These are phyloP conservation scores for Cystobasidiaceae sp. DNA, from an alignment of 1,284 basidiomycete species.

Conservation along the genomic window DNA sequence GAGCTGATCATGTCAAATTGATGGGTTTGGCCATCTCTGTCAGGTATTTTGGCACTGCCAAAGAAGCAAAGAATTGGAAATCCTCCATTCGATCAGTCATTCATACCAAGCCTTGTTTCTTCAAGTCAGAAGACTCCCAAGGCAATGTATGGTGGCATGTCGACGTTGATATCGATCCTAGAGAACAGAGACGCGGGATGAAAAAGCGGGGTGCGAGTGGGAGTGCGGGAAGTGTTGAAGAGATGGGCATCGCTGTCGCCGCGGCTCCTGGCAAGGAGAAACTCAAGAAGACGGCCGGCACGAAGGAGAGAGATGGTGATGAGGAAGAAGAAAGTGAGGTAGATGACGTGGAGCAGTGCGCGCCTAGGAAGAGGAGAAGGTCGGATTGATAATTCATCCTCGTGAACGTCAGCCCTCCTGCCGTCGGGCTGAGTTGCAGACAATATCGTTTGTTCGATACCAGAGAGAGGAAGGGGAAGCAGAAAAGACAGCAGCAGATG, in stretches of 20 bases:
- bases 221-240: not conserved
- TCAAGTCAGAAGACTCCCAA: constrained; percentile 10
- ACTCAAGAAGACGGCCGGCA: not conserved
- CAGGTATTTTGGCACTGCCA: constrained; percentile 25
- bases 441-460: too few relatives aligned
- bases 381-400: too few relatives aligned
- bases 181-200: constrained; percentile 26
- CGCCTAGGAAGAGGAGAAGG: constrained; percentile 2
- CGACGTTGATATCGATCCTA: constrained; percentile 16
- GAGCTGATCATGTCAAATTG: not conserved
- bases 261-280: not conserved
- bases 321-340: too few relatives aligned
- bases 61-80: constrained; percentile 29
- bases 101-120: constrained; percentile 30
- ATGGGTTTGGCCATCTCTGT: not conserved
- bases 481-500: too few relatives aligned
- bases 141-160: constrained; percentile 25
- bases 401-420: too few relatives aligned
- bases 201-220: constrained; percentile 12
- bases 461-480: too few relatives aligned
- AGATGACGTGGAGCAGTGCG: too few relatives aligned
- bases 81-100: constrained; percentile 26
- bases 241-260: not conserved
- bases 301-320: not conserved
- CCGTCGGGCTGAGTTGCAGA: too few relatives aligned